Evolutionary conservation across 805 yeast species (phyloP).

Genomic region (Ogataea nonfermentans): DNA sequence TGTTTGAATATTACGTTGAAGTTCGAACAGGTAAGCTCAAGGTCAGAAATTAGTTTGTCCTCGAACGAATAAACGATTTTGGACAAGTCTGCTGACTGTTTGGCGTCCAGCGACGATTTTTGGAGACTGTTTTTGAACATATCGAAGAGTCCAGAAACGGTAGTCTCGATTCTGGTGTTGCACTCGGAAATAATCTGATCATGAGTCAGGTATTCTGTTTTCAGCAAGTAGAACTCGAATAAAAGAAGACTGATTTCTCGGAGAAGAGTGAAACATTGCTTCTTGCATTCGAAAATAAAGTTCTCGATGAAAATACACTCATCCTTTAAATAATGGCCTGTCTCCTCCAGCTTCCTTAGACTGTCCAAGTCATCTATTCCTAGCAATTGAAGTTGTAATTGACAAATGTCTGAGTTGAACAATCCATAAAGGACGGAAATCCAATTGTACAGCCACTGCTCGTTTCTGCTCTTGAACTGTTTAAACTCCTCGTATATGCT

Average conservation of each 20-base stretch:
- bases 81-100: constrained; percentile 17
- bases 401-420: constrained; percentile 26
- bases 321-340: constrained; percentile 22
- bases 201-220: constrained; percentile 17
- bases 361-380: constrained; percentile 26
- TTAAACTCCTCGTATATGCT: constrained; percentile 13
- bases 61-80: constrained; percentile 19
- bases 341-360: constrained; percentile 23
- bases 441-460: constrained; percentile 30
- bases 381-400: constrained; percentile 26
- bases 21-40: constrained; percentile 22
- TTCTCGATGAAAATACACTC: constrained; percentile 21
- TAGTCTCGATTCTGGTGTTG: constrained; percentile 18
- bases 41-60: constrained; percentile 22
- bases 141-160: constrained; percentile 17
- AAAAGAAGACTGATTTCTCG: constrained; percentile 27
- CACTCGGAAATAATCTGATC: constrained; percentile 23
- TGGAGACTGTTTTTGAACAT: constrained; percentile 13
- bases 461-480: constrained; percentile 15
- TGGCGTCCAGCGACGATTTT: constrained; percentile 5
- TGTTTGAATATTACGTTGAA: constrained; percentile 25
- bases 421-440: constrained; percentile 30
- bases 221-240: constrained; percentile 29
- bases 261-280: constrained; percentile 24
- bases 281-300: constrained; percentile 25